Evolutionary conservation across 2,329 filamentous ascomycete genomes (phyloP).

Genomic region (Cercospora sp.): DNA sequence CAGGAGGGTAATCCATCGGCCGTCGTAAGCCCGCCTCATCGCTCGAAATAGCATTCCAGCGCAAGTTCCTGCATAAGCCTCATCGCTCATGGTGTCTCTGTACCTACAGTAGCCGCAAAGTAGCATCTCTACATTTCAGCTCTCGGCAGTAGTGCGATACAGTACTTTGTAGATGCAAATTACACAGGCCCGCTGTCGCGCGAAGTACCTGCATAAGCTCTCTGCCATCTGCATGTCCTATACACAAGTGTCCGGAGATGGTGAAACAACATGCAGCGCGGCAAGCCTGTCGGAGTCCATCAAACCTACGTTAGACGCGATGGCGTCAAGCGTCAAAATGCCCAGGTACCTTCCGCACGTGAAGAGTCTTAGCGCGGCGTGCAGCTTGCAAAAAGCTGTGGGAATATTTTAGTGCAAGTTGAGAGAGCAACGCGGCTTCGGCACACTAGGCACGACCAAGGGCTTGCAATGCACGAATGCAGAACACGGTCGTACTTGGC

Average conservation of each 20-base stretch:
- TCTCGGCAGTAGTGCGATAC: neutral
- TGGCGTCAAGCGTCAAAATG: neutral
- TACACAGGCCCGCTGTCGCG: neutral
- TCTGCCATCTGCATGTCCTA: neutral
- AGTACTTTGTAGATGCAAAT: neutral
- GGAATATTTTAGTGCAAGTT: neutral
- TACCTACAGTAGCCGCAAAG: conserved; percentile 1
- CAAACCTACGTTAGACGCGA: conserved; percentile 10
- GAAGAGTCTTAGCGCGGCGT: neutral
- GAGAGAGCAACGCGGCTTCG: neutral
- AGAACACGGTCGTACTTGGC: neutral
- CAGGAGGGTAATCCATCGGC: neutral
- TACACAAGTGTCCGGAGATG: conserved; percentile 5
- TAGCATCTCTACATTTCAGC: neutral
- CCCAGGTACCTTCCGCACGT: neutral
- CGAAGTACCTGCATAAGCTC: conserved; percentile 2
- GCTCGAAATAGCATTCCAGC: neutral
- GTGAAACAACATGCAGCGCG: conserved; percentile 6
- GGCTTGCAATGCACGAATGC: neutral
- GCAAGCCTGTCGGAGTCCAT: conserved; percentile 2
- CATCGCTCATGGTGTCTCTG: neutral
- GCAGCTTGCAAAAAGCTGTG: neutral
- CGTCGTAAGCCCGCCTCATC: neutral
- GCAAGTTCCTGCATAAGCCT: neutral
- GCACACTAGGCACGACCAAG: neutral